A percentile compares a stretch with the other conserved stretches of the same genome.
Conservation (phyloP, 306 rosid genomes). For the Acmispon strigosus region DNA sequence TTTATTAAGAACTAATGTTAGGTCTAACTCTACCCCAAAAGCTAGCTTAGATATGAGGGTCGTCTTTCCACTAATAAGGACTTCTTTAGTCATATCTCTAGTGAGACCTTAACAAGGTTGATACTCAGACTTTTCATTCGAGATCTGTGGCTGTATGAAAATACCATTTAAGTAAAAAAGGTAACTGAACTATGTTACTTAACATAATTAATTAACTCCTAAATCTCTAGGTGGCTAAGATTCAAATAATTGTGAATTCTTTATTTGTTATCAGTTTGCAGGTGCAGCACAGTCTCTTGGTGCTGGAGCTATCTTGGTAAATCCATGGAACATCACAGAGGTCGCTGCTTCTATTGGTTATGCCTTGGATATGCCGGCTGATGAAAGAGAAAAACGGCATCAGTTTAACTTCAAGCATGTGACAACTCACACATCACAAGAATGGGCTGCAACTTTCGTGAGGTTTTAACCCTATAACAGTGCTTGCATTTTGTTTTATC, state of each 20-base stretch:
- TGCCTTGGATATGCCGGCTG: constrained; percentile 86
- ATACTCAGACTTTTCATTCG: neutral
- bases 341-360: constrained; percentile 90
- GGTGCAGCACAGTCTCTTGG: constrained; percentile 99
- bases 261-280: constrained; percentile 66
- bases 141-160: neutral
- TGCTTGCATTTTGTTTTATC: constrained; percentile 5
- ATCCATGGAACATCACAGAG: constrained; percentile 94
- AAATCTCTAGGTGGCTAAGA: neutral
- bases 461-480: constrained; percentile 44
- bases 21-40: too few relatives aligned
- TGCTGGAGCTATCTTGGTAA: constrained; percentile 92
- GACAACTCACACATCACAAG: constrained; percentile 89
- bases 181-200: neutral
- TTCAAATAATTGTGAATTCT: constrained; percentile 17
- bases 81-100: too few relatives aligned
- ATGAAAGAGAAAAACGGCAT: constrained; percentile 93
- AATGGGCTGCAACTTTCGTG: constrained; percentile 99
- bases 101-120: neutral
- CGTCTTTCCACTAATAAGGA: too few relatives aligned
- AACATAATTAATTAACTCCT: neutral
- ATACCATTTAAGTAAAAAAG: neutral
- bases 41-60: too few relatives aligned
- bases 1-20: too few relatives aligned
- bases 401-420: constrained; percentile 90